Conservation (phyloP, 306 rosid species). For the Potentilla sterilis region DNA sequence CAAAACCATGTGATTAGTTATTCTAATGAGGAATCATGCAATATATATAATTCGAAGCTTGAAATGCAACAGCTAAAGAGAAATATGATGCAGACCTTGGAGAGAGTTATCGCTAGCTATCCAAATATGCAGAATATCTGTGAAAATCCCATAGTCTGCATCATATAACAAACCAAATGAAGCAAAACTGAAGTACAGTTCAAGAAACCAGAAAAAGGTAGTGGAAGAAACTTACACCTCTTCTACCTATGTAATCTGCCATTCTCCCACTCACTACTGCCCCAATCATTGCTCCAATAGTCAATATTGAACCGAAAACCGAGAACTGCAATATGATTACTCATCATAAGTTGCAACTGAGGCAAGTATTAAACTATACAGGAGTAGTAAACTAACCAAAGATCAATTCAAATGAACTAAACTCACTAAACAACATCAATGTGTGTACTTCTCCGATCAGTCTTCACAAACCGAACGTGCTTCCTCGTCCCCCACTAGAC, state of each 20-base stretch:
- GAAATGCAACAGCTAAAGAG: background rate
- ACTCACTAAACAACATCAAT: background rate
- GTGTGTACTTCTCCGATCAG: too few relatives aligned
- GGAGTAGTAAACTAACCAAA: background rate
- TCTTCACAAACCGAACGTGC: too few relatives aligned
- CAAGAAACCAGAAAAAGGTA: background rate
- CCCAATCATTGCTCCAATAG: slow-evolving; percentile 87
- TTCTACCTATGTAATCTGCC: slow-evolving; percentile 73
- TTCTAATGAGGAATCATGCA: background rate
- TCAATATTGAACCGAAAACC: slow-evolving; percentile 76
- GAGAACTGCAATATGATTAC: slow-evolving; percentile 49
- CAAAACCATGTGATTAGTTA: background rate
- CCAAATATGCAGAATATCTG: slow-evolving; percentile 71
- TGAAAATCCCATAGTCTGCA: slow-evolving; percentile 71
- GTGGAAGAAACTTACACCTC: slow-evolving; percentile 56
- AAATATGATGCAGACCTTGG: slow-evolving; percentile 45
- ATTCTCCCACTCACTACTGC: slow-evolving; percentile 68
- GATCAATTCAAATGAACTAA: background rate
- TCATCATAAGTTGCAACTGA: background rate
- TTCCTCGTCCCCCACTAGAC: too few relatives aligned
- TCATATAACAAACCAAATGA: slow-evolving; percentile 23
- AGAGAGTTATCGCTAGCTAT: slow-evolving; percentile 58
- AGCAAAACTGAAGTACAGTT: slow-evolving; percentile 3
- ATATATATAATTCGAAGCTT: background rate
- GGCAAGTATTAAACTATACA: background rate